Evolutionary conservation across 108 stramenopile genomes (phyloP).

Genomic region (Cyclostephanos tholiformis): DNA sequence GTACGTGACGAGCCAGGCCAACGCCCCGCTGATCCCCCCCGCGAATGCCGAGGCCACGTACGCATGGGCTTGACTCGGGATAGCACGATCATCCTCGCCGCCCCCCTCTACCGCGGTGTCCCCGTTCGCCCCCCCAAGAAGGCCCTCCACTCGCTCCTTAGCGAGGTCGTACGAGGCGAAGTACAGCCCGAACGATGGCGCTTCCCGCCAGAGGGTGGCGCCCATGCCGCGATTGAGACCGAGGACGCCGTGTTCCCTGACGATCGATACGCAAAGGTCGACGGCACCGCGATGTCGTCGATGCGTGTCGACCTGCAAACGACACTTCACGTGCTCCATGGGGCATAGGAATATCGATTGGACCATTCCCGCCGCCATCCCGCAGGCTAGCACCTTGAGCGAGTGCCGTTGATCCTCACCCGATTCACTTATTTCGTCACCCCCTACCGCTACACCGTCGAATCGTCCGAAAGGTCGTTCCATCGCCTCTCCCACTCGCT

Average conservation of each 20-base stretch:
- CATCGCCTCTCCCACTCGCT: neutral
- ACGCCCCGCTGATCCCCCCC: slow-evolving; percentile 85
- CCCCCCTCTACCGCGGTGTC: neutral
- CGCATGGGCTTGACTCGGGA: slow-evolving; percentile 50
- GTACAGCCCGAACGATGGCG: slow-evolving; percentile 91
- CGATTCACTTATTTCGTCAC: neutral
- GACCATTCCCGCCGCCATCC: slow-evolving; percentile 83
- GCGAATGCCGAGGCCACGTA: slow-evolving; percentile 82
- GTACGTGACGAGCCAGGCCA: slow-evolving; percentile 88
- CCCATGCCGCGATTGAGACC: slow-evolving; percentile 80
- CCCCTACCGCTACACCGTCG: neutral
- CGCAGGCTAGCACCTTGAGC: slow-evolving; percentile 75
- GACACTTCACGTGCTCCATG: slow-evolving; percentile 92
- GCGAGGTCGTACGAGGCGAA: slow-evolving; percentile 84
- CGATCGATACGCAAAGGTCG: slow-evolving; percentile 55
- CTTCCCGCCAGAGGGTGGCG: slow-evolving; percentile 74
- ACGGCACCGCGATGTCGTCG: slow-evolving; percentile 59
- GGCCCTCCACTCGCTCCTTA: slow-evolving; percentile 55
- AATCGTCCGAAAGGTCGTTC: no score
- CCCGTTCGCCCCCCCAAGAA: slow-evolving; percentile 44
- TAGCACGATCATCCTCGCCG: slow-evolving; percentile 13
- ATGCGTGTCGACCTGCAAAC: slow-evolving; percentile 71
- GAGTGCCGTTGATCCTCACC: slow-evolving; percentile 20
- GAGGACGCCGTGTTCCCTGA: slow-evolving; percentile 56
- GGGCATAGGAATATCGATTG: slow-evolving; percentile 85